Evolutionary conservation across 371 early-diverging fungal species (phyloP), one percentile per base, ranked within the genome.

Genomic region (Basidiobolus meristosporus): DNA sequence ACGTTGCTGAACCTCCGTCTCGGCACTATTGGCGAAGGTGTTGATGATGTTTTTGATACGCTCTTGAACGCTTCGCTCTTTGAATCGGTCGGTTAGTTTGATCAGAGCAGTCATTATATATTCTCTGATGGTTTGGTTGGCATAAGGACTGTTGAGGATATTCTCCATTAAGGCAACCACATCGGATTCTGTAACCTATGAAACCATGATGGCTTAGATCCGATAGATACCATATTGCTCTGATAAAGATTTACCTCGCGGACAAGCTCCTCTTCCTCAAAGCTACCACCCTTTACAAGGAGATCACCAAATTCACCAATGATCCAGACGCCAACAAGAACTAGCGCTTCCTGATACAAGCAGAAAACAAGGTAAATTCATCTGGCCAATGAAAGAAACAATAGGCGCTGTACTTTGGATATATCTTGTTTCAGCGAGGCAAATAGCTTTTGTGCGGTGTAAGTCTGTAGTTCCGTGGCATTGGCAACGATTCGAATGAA

Each of bases 241-340:
- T n/a, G 7, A 21, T 28, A 4, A 7, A 20, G 21, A 23, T 45
- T 32, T 53, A 65, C 70, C 56, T 72, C 80, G 16, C 66, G 63
- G 1, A 51, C 54, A n/a, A 59, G 59, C 17, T 67, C 76, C 19
- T 80, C 83, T 22, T 82, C 83, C 40, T 76, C 79, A 23, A 39
- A 42, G 42, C 42, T 61, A 21, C 73, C 72, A 9, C 69, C 69
- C 10, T 51, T 43, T 10, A 73, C 57, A n/a, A 96, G 64, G 3
- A 86, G 58, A 53, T 97, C 93, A 20, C 92, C 96, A 54, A 73
- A 96, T 58, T 97, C 98, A 40, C 98, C 98, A 53, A 93, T 73
- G 31, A 77, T 70, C 98, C 98, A 97, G 4, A 84, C 75, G 40
- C 79, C 80, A 23, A 86, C 86, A 47, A 89, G 62, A n/a, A 90